Conservation (phyloP, 1,284 basidiomycete genomes). For the Cutaneotrichosporon mucoides region DNA sequence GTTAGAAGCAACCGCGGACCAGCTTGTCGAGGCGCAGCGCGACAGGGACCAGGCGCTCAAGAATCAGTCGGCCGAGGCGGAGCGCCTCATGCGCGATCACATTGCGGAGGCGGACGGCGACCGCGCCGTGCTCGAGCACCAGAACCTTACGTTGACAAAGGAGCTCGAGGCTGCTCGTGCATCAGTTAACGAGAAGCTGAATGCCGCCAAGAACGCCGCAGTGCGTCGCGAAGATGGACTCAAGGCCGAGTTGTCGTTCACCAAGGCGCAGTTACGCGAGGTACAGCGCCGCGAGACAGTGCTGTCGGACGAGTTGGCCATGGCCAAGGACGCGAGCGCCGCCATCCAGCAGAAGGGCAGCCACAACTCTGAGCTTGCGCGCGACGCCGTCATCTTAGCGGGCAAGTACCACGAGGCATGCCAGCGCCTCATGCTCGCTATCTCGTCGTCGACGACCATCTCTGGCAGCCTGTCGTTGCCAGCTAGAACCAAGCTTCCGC, state of each 20-base stretch:
- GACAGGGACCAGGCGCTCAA: slow-evolving; percentile 72
- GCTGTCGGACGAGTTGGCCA: slow-evolving; percentile 41
- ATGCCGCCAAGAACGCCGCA: slow-evolving; percentile 39
- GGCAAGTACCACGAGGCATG: slow-evolving; percentile 44
- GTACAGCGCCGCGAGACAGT: slow-evolving; percentile 41
- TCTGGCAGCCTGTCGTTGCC: slow-evolving; percentile 33
- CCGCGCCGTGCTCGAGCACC: slow-evolving; percentile 79
- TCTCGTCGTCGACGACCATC: slow-evolving; percentile 44
- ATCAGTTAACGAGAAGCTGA: slow-evolving; percentile 42
- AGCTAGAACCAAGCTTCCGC: slow-evolving; percentile 11
- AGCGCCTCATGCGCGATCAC: slow-evolving; percentile 76
- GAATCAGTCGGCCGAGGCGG: slow-evolving; percentile 72
- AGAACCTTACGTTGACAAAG: slow-evolving; percentile 69
- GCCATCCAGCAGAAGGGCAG: slow-evolving; percentile 31
- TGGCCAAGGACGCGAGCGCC: slow-evolving; percentile 35
- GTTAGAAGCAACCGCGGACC: slow-evolving; percentile 51
- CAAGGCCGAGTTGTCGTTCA: slow-evolving; percentile 47
- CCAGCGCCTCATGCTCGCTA: slow-evolving; percentile 34
- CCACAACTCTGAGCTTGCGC: slow-evolving; percentile 33
- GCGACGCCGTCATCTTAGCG: slow-evolving; percentile 42
- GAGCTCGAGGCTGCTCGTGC: slow-evolving; percentile 40
- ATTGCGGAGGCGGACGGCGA: slow-evolving; percentile 87
- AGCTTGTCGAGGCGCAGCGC: slow-evolving; percentile 61
- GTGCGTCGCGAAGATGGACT: slow-evolving; percentile 46
- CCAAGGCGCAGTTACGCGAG: slow-evolving; percentile 45